Percentiles rank a stretch among this genome's conserved stretches.
phyloP scores from a whole-genome alignment of 1,284 basidiomycete genomes.

The Ustilago sp. region DNA sequence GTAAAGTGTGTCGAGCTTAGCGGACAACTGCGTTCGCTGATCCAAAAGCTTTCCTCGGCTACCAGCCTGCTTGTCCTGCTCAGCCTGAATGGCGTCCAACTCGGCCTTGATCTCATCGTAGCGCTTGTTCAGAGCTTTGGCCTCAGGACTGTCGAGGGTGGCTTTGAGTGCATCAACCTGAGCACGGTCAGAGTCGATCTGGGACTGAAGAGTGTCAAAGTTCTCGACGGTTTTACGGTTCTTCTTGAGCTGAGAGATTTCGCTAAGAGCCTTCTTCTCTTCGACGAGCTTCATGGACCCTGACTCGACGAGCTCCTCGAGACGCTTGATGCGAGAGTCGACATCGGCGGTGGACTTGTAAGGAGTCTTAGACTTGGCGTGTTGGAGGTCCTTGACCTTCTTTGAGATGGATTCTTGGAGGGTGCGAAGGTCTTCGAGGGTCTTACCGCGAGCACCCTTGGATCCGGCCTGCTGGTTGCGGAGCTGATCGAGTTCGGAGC shows the following conservation, averaged over 20 bases:
- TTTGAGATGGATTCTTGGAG: constrained; percentile 84
- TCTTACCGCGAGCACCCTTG: constrained; percentile 81
- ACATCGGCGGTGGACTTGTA: constrained; percentile 90
- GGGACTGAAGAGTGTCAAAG: constrained; percentile 74
- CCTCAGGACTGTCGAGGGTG: constrained; percentile 90
- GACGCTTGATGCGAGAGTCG: constrained; percentile 80
- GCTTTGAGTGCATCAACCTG: constrained; percentile 83
- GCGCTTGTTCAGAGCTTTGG: constrained; percentile 82
- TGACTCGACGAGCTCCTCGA: constrained; percentile 87
- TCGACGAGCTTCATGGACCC: constrained; percentile 93
- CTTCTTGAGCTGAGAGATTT: constrained; percentile 78
- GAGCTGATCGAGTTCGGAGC: constrained; percentile 83
- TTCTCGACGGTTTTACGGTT: constrained; percentile 60
- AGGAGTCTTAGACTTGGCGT: constrained; percentile 81
- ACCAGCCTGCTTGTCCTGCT: constrained; percentile 86
- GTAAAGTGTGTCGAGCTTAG: constrained; percentile 77
- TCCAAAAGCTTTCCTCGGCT: constrained; percentile 86
- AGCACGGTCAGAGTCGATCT: constrained; percentile 84
- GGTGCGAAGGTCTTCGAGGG: constrained; percentile 83
- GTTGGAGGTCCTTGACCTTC: constrained; percentile 92
- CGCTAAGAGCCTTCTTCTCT: constrained; percentile 91
- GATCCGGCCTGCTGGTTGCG: constrained; percentile 82
- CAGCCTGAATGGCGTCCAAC: constrained; percentile 86
- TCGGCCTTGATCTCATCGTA: constrained; percentile 87
- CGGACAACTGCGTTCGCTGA: constrained; percentile 80